A percentile compares a stretch with the other conserved stretches of the same genome.
These are phyloP conservation scores for Dacryopinax spathularia DNA, from an alignment of 768 basidiomycete genomes.

Conservation along the genomic window DNA sequence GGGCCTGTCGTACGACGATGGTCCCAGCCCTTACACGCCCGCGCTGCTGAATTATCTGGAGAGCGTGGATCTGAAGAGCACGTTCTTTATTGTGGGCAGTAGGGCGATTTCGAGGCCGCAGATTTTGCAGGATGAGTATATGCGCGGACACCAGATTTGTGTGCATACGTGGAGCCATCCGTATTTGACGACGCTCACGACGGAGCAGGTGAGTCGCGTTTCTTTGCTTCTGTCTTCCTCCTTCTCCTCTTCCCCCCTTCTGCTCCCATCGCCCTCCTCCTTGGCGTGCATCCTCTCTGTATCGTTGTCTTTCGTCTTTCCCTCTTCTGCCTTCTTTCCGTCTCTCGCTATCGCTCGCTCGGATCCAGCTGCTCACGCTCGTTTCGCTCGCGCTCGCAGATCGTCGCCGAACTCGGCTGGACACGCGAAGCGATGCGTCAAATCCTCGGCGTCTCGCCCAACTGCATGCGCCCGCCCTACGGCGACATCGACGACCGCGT, in stretches of 20 bases:
- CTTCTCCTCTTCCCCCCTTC: too few species aligned
- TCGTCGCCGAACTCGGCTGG: conserved; percentile 84
- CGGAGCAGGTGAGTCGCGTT: conserved; percentile 35
- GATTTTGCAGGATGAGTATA: conserved; percentile 60
- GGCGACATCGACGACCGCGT: conserved; percentile 79
- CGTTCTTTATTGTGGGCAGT: conserved; percentile 75
- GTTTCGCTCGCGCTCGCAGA: conserved; percentile 32
- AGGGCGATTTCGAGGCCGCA: conserved; percentile 46
- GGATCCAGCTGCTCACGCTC: too few species aligned
- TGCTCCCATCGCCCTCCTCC: too few species aligned
- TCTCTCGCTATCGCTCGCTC: too few species aligned
- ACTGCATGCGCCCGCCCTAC: conserved; percentile 68
- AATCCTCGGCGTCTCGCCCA: conserved; percentile 49
- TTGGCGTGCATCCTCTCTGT: too few species aligned
- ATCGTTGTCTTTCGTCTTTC: too few species aligned
- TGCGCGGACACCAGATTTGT: conserved; percentile 64
- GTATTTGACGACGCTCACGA: conserved; percentile 54
- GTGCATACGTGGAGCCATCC: conserved; percentile 60
- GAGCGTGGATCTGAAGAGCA: conserved; percentile 49
- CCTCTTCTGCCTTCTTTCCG: too few species aligned
- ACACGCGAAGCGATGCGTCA: conserved; percentile 73
- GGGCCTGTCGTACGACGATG: conserved; percentile 52
- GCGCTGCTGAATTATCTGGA: conserved; percentile 58
- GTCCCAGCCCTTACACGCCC: conserved; percentile 65
- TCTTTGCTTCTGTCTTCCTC: conserved; percentile 16